These are phyloP conservation scores for Tuber magnatum DNA, from an alignment of 495 filamentous ascomycete genomes.

Conservation along the genomic window DNA sequence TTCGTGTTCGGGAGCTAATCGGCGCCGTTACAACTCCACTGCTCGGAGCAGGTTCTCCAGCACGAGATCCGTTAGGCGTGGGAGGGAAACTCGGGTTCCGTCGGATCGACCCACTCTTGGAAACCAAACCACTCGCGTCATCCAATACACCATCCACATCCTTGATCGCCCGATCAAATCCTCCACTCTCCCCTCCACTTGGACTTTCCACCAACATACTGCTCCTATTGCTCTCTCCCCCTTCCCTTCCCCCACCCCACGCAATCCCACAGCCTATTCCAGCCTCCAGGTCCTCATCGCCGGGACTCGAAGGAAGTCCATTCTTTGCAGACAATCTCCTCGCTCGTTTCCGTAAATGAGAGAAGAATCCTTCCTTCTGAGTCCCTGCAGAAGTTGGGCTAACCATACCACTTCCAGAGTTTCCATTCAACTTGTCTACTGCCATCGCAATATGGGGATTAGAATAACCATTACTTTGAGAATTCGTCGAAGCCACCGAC, in stretches of 20 bases:
- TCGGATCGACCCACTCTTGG: constrained; percentile 48
- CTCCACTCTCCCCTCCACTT: constrained; percentile 21
- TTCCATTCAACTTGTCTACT: constrained; percentile 82
- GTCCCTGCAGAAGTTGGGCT: constrained; percentile 42
- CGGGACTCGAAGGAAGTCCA: constrained; percentile 58
- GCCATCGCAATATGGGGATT: constrained; percentile 86
- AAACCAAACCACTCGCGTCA: constrained; percentile 11
- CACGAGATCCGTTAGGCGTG: constrained; percentile 50
- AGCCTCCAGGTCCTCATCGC: constrained; percentile 77
- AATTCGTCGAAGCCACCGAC: constrained; percentile 88
- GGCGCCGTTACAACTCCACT: constrained; percentile 58
- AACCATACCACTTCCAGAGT: constrained; percentile 43
- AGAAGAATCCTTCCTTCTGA: constrained; percentile 93
- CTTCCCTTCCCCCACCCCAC: constrained; percentile 50
- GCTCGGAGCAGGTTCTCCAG: constrained; percentile 68
- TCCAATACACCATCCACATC: constrained; percentile 51
- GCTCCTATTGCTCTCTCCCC: constrained; percentile 69
- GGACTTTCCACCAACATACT: constrained; percentile 66
- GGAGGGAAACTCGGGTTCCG: constrained; percentile 49
- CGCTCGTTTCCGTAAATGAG: constrained; percentile 89
- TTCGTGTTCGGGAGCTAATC: constrained; percentile 73
- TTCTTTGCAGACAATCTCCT: constrained; percentile 81
- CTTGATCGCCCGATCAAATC: constrained; percentile 69
- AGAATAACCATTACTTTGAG: constrained; percentile 70
- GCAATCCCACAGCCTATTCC: constrained; percentile 69